Percentiles rank a stretch among this genome's conserved stretches.
phyloP scores from a whole-genome alignment of 2,329 filamentous ascomycete genomes.

The Pyricularia sp. region DNA sequence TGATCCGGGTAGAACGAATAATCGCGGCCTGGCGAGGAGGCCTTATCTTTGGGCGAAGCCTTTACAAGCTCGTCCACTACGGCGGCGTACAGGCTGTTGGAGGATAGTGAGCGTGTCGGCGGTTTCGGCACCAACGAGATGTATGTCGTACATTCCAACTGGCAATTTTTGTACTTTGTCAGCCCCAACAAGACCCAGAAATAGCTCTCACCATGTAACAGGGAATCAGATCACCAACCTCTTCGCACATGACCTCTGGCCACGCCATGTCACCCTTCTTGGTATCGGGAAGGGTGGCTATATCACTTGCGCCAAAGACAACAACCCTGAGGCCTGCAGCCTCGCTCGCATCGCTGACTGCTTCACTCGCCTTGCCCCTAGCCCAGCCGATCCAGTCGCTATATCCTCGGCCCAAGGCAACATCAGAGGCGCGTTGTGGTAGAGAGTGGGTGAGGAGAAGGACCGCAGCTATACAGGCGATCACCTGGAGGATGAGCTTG shows the following conservation, averaged over 20 bases:
- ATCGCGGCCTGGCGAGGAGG: slow-evolving; percentile 26
- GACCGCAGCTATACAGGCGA: slow-evolving; percentile 12
- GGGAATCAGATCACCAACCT: slow-evolving; percentile 23
- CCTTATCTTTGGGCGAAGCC: slow-evolving; percentile 18
- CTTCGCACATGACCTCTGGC: slow-evolving; percentile 38
- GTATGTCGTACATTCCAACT: slow-evolving; percentile 37
- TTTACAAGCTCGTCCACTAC: slow-evolving; percentile 25
- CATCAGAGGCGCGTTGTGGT: slow-evolving; percentile 12
- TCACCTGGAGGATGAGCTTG: slow-evolving; percentile 16
- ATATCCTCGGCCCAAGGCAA: slow-evolving; percentile 10
- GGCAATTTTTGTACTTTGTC: background rate
- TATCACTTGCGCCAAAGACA: slow-evolving; percentile 41
- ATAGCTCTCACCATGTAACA: background rate
- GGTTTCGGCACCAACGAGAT: slow-evolving; percentile 32
- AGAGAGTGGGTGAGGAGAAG: slow-evolving; percentile 14
- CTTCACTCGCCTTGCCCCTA: background rate
- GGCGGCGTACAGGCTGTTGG: slow-evolving; percentile 44
- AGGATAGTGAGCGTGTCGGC: slow-evolving; percentile 32
- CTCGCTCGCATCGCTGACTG: slow-evolving; percentile 7
- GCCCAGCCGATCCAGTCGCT: slow-evolving; percentile 11
- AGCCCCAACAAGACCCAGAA: background rate
- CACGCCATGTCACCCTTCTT: slow-evolving; percentile 23
- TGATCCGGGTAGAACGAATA: slow-evolving; percentile 32
- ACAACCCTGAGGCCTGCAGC: slow-evolving; percentile 34
- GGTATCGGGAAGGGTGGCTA: slow-evolving; percentile 25